Base-by-base conservation (phyloP, 1,284 basidiomycete species). In the Ceratobasidium sp. region DNA sequence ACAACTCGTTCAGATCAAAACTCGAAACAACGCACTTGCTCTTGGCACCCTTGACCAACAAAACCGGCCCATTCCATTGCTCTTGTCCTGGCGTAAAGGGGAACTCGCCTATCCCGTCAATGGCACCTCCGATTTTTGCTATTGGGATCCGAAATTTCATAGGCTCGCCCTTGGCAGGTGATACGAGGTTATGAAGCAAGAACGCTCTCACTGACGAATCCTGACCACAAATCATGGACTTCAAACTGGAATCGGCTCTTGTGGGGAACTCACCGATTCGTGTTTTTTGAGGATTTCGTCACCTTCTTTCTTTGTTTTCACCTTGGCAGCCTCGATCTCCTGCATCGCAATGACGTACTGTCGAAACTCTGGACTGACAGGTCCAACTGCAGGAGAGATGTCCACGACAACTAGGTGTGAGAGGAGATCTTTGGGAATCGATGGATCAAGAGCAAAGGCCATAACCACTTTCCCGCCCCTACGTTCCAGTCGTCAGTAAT, bases 381-480 rank as follows among this genome's bases (percentile, higher is more conserved):
- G 79, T 1, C 87, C 89, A 55, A 85, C 84, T 1, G 88, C 84
- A 0, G 94, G 94, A 0, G 93, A 86, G 74, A 96, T 93, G 80
- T 96, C 94, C 11, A 87, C 92, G 6, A 94, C 86, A 63, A 96
- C 85, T n/a, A 96, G 85, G 47, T 88, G 83, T 14, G 85, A 82
- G 18, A 96, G 80, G 1, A 84, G 81, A 57, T 81, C 82, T 18
- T 80, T 62, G 2, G 86, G 85, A 21, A 86, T 83, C 2, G 84
- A 79, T 35, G 87, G 82, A 78, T 85, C 79, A 26, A 96, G 85
- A 0, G 94, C 93, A 35, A 93, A 82, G 0, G 90, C 80, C 92
- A 94, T 94, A 0, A 91, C 92, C 0, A 89, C 91, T 81, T 96
- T 96, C 14, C 95, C 95, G 73, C 95, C 94, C 91, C 92, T 94